Evolutionary conservation across 2,329 filamentous ascomycete species (phyloP).

Genomic region (Coniochaeta sp.): DNA sequence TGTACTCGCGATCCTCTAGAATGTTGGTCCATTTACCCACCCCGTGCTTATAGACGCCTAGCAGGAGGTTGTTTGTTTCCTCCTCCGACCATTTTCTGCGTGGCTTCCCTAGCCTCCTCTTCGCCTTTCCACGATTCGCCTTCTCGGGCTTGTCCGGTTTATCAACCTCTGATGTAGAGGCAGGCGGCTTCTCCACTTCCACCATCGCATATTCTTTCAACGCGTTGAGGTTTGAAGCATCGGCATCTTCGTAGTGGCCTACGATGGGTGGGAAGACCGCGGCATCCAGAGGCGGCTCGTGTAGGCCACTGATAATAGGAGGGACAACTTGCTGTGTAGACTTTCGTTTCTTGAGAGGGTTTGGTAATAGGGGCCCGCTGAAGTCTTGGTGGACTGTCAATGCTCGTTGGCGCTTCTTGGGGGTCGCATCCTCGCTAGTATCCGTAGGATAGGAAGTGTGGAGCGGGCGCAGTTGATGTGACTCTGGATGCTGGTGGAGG

Average conservation of each 20-base stretch:
- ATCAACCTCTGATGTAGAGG: background rate
- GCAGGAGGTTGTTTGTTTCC: constrained; percentile 54
- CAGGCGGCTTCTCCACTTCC: background rate
- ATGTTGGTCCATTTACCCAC: constrained; percentile 61
- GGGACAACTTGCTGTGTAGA: constrained; percentile 48
- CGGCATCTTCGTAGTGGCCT: constrained; percentile 39
- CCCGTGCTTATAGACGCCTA: constrained; percentile 55
- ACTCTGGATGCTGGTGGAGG: constrained; percentile 29
- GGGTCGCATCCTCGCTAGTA: constrained; percentile 33
- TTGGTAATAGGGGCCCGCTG: constrained; percentile 56
- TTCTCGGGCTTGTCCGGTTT: constrained; percentile 9
- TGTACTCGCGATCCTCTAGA: constrained; percentile 51
- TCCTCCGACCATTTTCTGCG: constrained; percentile 58
- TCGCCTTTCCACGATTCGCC: constrained; percentile 26
- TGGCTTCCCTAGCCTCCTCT: constrained; percentile 48
- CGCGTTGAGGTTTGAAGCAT: constrained; percentile 29
- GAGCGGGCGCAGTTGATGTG: background rate
- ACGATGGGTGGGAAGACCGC: constrained; percentile 56
- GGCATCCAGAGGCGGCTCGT: constrained; percentile 53
- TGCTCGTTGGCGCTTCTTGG: constrained; percentile 46
- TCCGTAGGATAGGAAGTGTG: constrained; percentile 31
- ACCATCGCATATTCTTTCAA: constrained; percentile 24
- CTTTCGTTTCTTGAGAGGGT: constrained; percentile 58
- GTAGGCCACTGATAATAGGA: constrained; percentile 57
- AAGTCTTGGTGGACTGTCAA: constrained; percentile 46